phyloP scores from a whole-genome alignment of 768 basidiomycete genomes.

The Phylloporus rhodoxanthus region DNA sequence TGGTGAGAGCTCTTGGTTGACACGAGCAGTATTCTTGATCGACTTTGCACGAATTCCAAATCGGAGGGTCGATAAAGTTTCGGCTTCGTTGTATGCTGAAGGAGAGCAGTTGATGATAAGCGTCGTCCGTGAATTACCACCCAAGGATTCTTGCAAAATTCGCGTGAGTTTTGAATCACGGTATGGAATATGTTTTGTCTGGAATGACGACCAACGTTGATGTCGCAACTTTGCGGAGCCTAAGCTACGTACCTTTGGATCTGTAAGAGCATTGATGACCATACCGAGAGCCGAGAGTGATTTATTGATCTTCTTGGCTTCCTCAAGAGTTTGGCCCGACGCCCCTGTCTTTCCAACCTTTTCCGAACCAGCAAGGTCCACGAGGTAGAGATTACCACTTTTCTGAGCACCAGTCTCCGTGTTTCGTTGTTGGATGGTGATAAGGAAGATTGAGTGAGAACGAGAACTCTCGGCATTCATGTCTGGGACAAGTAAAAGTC shows the following conservation, averaged over 20 bases:
- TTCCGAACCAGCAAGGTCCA: slow-evolving; percentile 97
- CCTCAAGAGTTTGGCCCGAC: slow-evolving; percentile 96
- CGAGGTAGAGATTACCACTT: slow-evolving; percentile 93
- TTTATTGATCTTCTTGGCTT: slow-evolving; percentile 99
- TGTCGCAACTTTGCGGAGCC: slow-evolving; percentile 1
- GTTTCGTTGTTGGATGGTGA: slow-evolving; percentile 95
- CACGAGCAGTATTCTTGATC: slow-evolving; percentile 99
- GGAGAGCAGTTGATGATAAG: slow-evolving; percentile 99
- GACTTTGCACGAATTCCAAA: slow-evolving; percentile 99
- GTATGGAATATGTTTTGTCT: slow-evolving; percentile 97
- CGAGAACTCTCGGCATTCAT: slow-evolving; percentile 99
- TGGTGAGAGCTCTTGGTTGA: slow-evolving; percentile 96
- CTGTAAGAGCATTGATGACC: slow-evolving; percentile 98
- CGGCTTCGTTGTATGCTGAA: slow-evolving; percentile 93
- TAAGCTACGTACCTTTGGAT: slow-evolving; percentile 66
- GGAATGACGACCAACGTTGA: slow-evolving; percentile 5
- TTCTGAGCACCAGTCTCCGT: slow-evolving; percentile 94
- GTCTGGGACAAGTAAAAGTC: slow-evolving; percentile 45
- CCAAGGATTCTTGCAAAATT: slow-evolving; percentile 96
- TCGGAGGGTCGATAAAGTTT: slow-evolving; percentile 93
- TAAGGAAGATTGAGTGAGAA: slow-evolving; percentile 98
- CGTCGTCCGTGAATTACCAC: slow-evolving; percentile 91
- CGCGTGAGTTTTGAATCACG: slow-evolving; percentile 99
- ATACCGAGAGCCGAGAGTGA: slow-evolving; percentile 95
- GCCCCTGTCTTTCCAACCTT: slow-evolving; percentile 99